A percentile compares a stretch with the other conserved stretches of the same genome.
Conservation (phyloP, 768 basidiomycete genomes). For the Boletus reticulatus region DNA sequence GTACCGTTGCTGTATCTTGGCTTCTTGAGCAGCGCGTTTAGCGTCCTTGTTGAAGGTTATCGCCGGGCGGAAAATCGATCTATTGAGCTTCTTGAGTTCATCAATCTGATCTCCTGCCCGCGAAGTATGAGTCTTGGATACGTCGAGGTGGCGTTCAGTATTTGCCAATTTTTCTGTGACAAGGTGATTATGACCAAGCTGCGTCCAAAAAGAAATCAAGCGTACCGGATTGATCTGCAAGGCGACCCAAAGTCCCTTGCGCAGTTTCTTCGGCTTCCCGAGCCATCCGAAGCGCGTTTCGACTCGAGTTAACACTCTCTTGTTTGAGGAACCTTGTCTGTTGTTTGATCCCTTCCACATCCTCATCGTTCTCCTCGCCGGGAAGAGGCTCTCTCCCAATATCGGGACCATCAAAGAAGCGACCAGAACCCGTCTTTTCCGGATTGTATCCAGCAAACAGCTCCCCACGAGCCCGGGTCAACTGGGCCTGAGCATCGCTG, state of each 20-base stretch:
- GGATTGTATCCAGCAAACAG: slow-evolving; percentile 76
- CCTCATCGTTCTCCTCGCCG: slow-evolving; percentile 80
- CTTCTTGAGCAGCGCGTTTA: slow-evolving; percentile 86
- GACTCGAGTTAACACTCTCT: slow-evolving; percentile 82
- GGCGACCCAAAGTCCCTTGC: slow-evolving; percentile 72
- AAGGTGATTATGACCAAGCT: not conserved
- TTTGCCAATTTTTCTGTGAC: slow-evolving; percentile 78
- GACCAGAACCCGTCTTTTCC: slow-evolving; percentile 52
- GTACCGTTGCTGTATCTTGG: slow-evolving; percentile 80
- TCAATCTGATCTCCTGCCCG: slow-evolving; percentile 92
- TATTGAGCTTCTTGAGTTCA: slow-evolving; percentile 92
- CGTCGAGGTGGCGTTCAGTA: slow-evolving; percentile 93
- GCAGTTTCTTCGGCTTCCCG: slow-evolving; percentile 98
- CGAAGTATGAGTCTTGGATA: slow-evolving; percentile 81
- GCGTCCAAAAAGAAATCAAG: not conserved
- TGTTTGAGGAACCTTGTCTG: slow-evolving; percentile 88
- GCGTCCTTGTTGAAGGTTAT: slow-evolving; percentile 91
- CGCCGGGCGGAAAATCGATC: slow-evolving; percentile 91
- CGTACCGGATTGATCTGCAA: slow-evolving; percentile 93
- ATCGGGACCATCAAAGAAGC: slow-evolving; percentile 67
- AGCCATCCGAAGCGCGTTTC: slow-evolving; percentile 91
- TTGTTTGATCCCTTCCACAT: slow-evolving; percentile 93
- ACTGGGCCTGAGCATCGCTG: slow-evolving; percentile 39
- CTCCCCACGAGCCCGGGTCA: slow-evolving; percentile 67
- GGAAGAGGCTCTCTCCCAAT: slow-evolving; percentile 45